phyloP scores from a whole-genome alignment of 1,284 basidiomycete species.

The Vanrija sp. region DNA sequence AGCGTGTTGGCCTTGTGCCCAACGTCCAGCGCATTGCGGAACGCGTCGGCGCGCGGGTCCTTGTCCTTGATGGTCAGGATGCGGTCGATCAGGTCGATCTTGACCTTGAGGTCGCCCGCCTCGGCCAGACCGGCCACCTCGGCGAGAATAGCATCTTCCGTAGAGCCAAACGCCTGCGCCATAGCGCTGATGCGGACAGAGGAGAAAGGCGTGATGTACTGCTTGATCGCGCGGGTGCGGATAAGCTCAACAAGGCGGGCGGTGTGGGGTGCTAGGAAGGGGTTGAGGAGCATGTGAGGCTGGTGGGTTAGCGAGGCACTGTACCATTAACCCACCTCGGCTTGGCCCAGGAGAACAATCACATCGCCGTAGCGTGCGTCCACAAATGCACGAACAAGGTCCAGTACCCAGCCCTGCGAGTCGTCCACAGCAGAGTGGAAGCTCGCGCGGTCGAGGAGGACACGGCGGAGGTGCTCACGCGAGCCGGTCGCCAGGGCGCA shows the following conservation, averaged over 20 bases:
- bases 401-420: constrained; percentile 31
- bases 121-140: constrained; percentile 31
- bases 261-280: constrained; percentile 22
- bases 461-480: constrained; percentile 25
- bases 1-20: constrained; percentile 21
- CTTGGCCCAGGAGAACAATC: constrained; percentile 18
- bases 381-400: constrained; percentile 35
- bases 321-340: constrained; percentile 20
- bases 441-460: constrained; percentile 29
- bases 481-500: constrained; percentile 28
- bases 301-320: constrained; percentile 3
- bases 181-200: constrained; percentile 32
- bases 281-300: constrained; percentile 32
- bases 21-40: constrained; percentile 18
- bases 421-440: constrained; percentile 38
- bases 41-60: constrained; percentile 29
- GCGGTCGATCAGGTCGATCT: constrained; percentile 41
- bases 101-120: constrained; percentile 25
- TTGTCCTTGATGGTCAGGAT: constrained; percentile 23
- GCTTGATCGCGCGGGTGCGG: constrained; percentile 32
- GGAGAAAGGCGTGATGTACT: constrained; percentile 41
- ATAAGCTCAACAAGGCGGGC: constrained; percentile 23
- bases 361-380: constrained; percentile 39
- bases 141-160: constrained; percentile 19
- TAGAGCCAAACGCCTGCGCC: constrained; percentile 32